A percentile compares a stretch with the other conserved stretches of the same genome.
Conservation (phyloP, 306 rosid species). For the Lablab purpureus region DNA sequence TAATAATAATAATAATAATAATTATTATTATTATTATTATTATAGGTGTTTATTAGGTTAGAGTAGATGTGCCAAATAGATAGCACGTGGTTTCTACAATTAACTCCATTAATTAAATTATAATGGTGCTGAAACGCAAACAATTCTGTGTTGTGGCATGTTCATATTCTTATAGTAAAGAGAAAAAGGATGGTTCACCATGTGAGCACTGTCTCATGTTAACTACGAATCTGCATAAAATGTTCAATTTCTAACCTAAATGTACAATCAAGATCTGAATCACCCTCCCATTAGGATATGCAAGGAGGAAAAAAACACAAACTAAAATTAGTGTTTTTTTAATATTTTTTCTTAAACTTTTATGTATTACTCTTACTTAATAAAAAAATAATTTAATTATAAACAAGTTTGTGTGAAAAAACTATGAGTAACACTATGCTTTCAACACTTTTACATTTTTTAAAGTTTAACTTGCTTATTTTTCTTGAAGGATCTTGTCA, state of each 20-base stretch:
- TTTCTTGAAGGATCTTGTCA: not conserved
- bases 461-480: not conserved
- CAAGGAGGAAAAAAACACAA: no score
- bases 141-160: slow-evolving; percentile 2
- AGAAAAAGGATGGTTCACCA: slow-evolving; percentile 29
- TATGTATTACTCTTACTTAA: no score
- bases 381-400: no score
- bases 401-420: no score
- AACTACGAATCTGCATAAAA: slow-evolving; percentile 18
- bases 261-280: not conserved
- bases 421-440: not conserved
- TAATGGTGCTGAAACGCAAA: not conserved
- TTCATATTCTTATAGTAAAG: slow-evolving; percentile 1
- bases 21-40: no score
- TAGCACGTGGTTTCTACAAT: slow-evolving; percentile 41
- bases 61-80: slow-evolving; percentile 23
- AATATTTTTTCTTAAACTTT: no score
- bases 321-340: no score
- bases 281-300: not conserved
- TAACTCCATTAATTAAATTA: slow-evolving; percentile 27
- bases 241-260: not conserved
- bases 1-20: no score
- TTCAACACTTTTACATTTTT: not conserved
- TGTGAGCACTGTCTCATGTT: slow-evolving; percentile 31
- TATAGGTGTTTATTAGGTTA: not conserved